phyloP scores from a whole-genome alignment of 2,329 filamentous ascomycete species.

The Pochonia chlamydosporia region DNA sequence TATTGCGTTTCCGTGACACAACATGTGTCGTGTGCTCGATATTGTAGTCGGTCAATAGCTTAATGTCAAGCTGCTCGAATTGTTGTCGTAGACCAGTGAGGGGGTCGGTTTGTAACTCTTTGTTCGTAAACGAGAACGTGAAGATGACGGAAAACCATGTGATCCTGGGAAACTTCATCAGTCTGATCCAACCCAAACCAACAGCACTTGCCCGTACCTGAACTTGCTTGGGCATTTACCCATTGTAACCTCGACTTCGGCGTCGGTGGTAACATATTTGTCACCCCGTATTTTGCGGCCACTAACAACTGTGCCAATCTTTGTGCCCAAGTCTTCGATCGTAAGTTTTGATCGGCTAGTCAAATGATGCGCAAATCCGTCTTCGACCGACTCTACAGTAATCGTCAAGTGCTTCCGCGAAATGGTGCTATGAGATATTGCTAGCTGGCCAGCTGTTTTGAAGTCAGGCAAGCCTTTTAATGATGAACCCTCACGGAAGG shows the following conservation, averaged over 20 bases:
- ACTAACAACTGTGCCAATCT: constrained; percentile 76
- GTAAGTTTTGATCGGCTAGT: constrained; percentile 63
- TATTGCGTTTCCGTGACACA: constrained; percentile 84
- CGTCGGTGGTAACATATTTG: constrained; percentile 45
- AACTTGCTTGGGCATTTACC: constrained; percentile 64
- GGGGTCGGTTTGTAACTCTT: constrained; percentile 62
- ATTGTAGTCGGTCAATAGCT: constrained; percentile 70
- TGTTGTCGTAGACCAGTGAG: constrained; percentile 55
- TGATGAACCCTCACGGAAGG: not conserved
- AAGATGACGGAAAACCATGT: constrained; percentile 78
- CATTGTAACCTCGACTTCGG: constrained; percentile 58
- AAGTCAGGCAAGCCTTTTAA: not conserved
- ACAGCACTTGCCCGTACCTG: constrained; percentile 33
- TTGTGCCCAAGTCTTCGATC: constrained; percentile 76
- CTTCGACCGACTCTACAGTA: constrained; percentile 57
- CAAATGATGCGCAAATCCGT: constrained; percentile 61
- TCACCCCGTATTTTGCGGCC: constrained; percentile 62
- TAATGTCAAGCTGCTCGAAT: constrained; percentile 84
- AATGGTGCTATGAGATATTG: constrained; percentile 73
- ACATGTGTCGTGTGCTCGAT: constrained; percentile 74
- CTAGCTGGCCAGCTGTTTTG: constrained; percentile 54
- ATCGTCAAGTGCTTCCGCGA: constrained; percentile 86
- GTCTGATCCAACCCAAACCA: not conserved
- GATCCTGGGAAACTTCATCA: constrained; percentile 46
- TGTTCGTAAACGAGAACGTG: constrained; percentile 64